Percentiles rank a stretch among this genome's conserved stretches.
These are phyloP conservation scores for Cyathus striatus DNA, from an alignment of 768 basidiomycete species.

Conservation along the genomic window DNA sequence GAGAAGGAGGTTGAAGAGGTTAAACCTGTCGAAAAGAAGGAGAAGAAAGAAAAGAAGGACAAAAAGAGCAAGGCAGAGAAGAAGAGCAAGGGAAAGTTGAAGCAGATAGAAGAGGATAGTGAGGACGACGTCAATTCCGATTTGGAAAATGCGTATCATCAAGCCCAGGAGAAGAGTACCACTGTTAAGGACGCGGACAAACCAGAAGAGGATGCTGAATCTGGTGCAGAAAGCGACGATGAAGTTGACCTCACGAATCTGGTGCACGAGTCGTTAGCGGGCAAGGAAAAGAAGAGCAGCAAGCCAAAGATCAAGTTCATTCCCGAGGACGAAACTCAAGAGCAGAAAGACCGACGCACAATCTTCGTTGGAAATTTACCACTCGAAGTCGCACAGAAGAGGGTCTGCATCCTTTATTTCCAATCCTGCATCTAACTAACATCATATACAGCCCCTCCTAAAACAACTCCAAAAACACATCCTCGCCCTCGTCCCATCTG, in stretches of 20 bases:
- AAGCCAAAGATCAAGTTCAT: slow-evolving; percentile 42
- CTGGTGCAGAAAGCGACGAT: no score
- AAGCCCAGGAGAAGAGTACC: background rate
- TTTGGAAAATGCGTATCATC: slow-evolving; percentile 26
- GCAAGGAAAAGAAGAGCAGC: slow-evolving; percentile 23
- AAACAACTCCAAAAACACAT: slow-evolving; percentile 79
- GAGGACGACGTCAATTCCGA: slow-evolving; percentile 26
- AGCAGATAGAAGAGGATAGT: slow-evolving; percentile 15
- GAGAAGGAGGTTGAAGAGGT: no score
- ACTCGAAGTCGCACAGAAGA: slow-evolving; percentile 68
- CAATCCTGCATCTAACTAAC: background rate
- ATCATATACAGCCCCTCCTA: slow-evolving; percentile 49
- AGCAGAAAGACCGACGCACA: slow-evolving; percentile 74
- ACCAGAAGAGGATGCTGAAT: slow-evolving; percentile 8
- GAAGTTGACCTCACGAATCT: slow-evolving; percentile 20
- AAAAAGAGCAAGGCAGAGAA: slow-evolving; percentile 14
- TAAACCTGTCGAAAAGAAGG: no score
- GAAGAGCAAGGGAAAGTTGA: slow-evolving; percentile 8
- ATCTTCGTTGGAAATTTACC: slow-evolving; percentile 91
- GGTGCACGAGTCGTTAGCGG: slow-evolving; percentile 62
- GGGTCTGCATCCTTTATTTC: slow-evolving; percentile 40
- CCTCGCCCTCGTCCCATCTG: slow-evolving; percentile 59
- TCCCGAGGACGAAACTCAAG: slow-evolving; percentile 67
- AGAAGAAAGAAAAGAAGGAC: slow-evolving; percentile 5
- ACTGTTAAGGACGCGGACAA: slow-evolving; percentile 1